Evolutionary conservation across 2,329 filamentous ascomycete genomes (phyloP).

Genomic region (Ophidiomyces ophidiicola): DNA sequence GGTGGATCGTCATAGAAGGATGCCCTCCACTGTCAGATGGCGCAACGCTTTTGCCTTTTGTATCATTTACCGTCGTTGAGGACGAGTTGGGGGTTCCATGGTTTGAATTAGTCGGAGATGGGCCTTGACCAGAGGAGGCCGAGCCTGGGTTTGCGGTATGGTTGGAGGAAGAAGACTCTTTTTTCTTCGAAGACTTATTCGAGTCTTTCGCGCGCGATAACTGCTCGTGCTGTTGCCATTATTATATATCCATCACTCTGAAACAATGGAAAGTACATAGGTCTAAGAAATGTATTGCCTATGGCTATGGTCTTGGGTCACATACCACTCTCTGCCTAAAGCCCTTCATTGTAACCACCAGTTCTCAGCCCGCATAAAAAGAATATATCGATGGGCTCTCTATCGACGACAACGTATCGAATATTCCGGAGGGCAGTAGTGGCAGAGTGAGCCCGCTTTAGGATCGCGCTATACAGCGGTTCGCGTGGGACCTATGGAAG

Average conservation of each 20-base stretch:
- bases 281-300: slow-evolving; percentile 19
- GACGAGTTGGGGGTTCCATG: slow-evolving; percentile 75
- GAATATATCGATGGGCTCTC: slow-evolving; percentile 5
- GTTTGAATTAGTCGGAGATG: slow-evolving; percentile 49
- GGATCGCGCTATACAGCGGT: background rate
- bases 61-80: slow-evolving; percentile 72
- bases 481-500: background rate
- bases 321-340: slow-evolving; percentile 95
- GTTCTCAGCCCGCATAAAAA: slow-evolving; percentile 19
- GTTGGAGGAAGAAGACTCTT: slow-evolving; percentile 56
- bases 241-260: slow-evolving; percentile 23
- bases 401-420: slow-evolving; percentile 13
- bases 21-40: slow-evolving; percentile 28
- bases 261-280: slow-evolving; percentile 6
- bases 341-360: slow-evolving; percentile 68
- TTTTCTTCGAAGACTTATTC: slow-evolving; percentile 63
- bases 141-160: slow-evolving; percentile 31
- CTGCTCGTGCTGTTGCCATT: slow-evolving; percentile 56
- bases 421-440: slow-evolving; percentile 5
- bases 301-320: slow-evolving; percentile 25
- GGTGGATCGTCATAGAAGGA: slow-evolving; percentile 18
- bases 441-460: slow-evolving; percentile 3
- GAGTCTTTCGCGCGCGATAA: slow-evolving; percentile 82
- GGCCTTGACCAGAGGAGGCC: slow-evolving; percentile 24
- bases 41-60: slow-evolving; percentile 61